phyloP scores from a whole-genome alignment of 2,329 filamentous ascomycete genomes.

The Fusarium citri region DNA sequence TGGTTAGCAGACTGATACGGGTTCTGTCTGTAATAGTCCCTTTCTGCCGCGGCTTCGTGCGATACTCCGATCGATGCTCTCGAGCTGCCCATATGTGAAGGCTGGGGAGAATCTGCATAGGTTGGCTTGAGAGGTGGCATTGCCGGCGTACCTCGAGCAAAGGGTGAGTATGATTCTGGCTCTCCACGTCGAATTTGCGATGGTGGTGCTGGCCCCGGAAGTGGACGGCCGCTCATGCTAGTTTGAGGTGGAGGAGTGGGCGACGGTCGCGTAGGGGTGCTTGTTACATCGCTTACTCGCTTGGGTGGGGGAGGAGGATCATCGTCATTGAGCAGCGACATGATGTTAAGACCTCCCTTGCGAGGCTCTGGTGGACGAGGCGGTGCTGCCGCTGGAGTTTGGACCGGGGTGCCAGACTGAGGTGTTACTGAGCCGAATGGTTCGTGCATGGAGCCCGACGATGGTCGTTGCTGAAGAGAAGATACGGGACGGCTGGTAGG shows the following conservation, averaged over 20 bases:
- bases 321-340: constrained; percentile 72
- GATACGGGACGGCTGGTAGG: constrained; percentile 53
- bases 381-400: constrained; percentile 52
- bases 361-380: constrained; percentile 60
- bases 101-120: constrained; percentile 62
- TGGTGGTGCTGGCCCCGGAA: constrained; percentile 54
- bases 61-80: constrained; percentile 57
- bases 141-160: constrained; percentile 55
- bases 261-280: constrained; percentile 55
- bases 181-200: constrained; percentile 61
- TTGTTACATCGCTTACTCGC: constrained; percentile 61
- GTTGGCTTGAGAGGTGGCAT: constrained; percentile 69
- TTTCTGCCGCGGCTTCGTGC: constrained; percentile 52
- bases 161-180: constrained; percentile 61
- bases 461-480: constrained; percentile 52
- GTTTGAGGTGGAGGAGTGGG: constrained; percentile 62
- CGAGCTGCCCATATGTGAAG: constrained; percentile 60
- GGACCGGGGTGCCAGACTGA: constrained; percentile 47
- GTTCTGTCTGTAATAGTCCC: constrained; percentile 63
- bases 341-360: constrained; percentile 73
- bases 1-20: constrained; percentile 52
- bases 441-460: constrained; percentile 48
- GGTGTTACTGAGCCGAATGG: constrained; percentile 47
- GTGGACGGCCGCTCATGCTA: constrained; percentile 55
- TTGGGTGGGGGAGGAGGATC: constrained; percentile 65